Conservation (phyloP, 257 asterid species). For the Nemophila menziesii region DNA sequence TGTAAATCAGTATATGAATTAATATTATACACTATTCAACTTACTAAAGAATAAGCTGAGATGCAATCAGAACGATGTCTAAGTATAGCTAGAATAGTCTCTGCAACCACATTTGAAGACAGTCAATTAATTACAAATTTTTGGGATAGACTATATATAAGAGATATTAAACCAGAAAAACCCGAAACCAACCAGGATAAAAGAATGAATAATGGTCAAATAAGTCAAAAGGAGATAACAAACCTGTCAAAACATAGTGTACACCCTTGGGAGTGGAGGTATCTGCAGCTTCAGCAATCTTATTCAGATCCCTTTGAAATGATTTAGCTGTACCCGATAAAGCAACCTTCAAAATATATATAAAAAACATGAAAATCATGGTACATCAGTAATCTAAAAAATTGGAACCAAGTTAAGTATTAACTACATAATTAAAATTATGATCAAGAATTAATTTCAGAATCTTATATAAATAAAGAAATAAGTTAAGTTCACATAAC, state of each 20-base stretch:
- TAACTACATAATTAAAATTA: neutral
- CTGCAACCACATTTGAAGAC: slow-evolving; percentile 40
- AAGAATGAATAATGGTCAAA: neutral
- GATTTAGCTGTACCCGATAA: slow-evolving; percentile 84
- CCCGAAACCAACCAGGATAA: neutral
- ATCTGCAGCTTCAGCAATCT: slow-evolving; percentile 85
- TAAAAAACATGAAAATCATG: slow-evolving; percentile 1
- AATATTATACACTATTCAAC: slow-evolving; percentile 10
- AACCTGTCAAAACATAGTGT: slow-evolving; percentile 92
- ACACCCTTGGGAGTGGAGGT: slow-evolving; percentile 86
- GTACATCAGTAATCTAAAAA: slow-evolving; percentile 2
- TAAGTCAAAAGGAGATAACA: neutral
- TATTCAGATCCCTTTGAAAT: slow-evolving; percentile 78
- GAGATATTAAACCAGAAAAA: neutral
- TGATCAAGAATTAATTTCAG: neutral
- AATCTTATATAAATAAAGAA: neutral
- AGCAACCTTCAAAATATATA: slow-evolving; percentile 49
- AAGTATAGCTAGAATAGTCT: slow-evolving; percentile 85
- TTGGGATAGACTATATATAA: neutral
- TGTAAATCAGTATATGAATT: too few relatives aligned
- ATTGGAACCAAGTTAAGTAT: neutral
- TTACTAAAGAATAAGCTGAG: slow-evolving; percentile 81
- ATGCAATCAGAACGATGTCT: slow-evolving; percentile 97
- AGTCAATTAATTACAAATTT: neutral
- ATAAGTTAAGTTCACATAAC: neutral